Percentiles rank a stretch among this genome's conserved stretches.
These are phyloP conservation scores for Ambrosia trifida DNA, from an alignment of 129 eudicot species.

Conservation along the genomic window DNA sequence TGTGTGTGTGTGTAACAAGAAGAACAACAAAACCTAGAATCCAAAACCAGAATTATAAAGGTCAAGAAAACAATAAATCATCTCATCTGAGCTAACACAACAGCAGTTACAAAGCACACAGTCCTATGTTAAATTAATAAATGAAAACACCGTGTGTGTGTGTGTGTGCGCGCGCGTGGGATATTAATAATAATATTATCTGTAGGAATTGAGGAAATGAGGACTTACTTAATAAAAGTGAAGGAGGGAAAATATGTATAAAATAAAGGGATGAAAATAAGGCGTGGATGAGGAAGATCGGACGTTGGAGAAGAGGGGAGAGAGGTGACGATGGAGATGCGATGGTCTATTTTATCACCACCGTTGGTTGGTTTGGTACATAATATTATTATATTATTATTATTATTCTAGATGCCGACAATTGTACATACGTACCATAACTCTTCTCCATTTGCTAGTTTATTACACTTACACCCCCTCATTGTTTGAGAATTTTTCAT, in stretches of 20 bases:
- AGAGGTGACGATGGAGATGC: constrained; percentile 63
- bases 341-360: constrained; percentile 51
- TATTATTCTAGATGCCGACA: constrained; percentile 17
- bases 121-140: background rate
- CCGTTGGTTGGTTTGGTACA: constrained; percentile 51
- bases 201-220: background rate
- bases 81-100: constrained; percentile 10
- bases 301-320: constrained; percentile 60
- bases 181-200: too few relatives aligned
- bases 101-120: background rate
- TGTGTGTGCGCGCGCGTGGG: background rate
- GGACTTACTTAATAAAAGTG: constrained; percentile 9
- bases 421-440: background rate
- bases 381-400: too few relatives aligned
- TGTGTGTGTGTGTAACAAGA: background rate
- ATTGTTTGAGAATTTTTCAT: background rate
- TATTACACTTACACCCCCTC: constrained; percentile 19
- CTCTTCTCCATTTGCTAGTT: background rate
- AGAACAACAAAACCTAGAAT: constrained; percentile 15
- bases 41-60: constrained; percentile 23
- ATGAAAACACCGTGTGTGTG: background rate
- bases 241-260: constrained; percentile 13
- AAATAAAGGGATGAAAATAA: constrained; percentile 29
- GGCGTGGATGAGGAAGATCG: constrained; percentile 58
- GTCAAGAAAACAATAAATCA: constrained; percentile 1